Conservation (phyloP, 2,329 filamentous ascomycete genomes). For the Colletotrichum somersetense region DNA sequence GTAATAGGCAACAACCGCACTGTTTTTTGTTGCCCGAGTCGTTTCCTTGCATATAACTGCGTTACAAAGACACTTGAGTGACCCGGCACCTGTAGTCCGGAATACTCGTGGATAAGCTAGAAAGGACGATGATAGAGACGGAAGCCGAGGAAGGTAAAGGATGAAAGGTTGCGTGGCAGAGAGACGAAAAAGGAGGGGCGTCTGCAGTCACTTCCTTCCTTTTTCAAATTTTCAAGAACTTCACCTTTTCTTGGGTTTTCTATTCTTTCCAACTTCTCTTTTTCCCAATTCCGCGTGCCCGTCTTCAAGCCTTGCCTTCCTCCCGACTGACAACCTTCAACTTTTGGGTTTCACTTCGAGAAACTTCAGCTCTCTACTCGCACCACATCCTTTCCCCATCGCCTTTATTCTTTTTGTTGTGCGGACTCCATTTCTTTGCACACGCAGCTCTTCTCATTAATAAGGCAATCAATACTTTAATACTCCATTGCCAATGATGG, state of each 20-base stretch:
- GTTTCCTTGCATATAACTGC: not conserved
- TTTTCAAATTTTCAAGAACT: not conserved
- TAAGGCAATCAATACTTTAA: no score
- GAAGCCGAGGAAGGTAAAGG: no score
- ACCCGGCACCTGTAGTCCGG: no score
- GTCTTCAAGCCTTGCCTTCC: no score
- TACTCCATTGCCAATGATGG: not conserved
- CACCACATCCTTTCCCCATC: not conserved
- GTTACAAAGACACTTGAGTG: not conserved
- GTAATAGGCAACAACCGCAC: not conserved
- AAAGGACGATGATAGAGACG: not conserved
- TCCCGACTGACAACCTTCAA: no score
- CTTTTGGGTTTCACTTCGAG: not conserved
- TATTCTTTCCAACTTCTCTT: no score
- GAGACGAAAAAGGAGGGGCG: not conserved
- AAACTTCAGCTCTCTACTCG: not conserved
- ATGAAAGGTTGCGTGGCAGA: not conserved
- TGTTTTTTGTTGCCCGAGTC: not conserved
- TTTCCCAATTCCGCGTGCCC: no score
- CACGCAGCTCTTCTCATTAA: fast-evolving
- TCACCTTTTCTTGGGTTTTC: no score
- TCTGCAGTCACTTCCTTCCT: not conserved
- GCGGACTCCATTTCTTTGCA: not conserved
- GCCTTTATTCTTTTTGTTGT: not conserved
- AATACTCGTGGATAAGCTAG: not conserved